phyloP scores from a whole-genome alignment of 2,329 filamentous ascomycete species.

The Colletotrichum tamarilloi region DNA sequence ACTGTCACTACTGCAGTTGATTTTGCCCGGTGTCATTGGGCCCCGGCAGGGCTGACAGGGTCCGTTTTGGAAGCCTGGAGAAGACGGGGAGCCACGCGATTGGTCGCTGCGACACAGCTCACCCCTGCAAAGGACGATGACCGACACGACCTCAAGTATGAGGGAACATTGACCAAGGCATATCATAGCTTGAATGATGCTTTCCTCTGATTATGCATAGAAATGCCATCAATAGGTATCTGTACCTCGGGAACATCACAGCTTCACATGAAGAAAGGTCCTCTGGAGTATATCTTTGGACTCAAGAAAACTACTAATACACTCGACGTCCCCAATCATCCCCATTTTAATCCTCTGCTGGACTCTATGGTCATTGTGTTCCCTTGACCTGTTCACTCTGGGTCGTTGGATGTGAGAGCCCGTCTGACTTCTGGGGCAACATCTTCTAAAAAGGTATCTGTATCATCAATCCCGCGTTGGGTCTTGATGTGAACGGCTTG shows the following conservation, averaged over 20 bases:
- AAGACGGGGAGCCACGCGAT: background rate
- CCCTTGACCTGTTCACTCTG: background rate
- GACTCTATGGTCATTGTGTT: slow-evolving; percentile 19
- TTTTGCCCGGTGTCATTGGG: slow-evolving; percentile 15
- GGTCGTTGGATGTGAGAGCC: slow-evolving; percentile 4
- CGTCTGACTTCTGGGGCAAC: slow-evolving; percentile 3
- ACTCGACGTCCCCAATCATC: background rate
- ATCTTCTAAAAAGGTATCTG: slow-evolving; percentile 5
- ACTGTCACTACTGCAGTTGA: background rate
- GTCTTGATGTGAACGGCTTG: background rate
- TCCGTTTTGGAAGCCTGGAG: slow-evolving; percentile 9
- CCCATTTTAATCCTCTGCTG: slow-evolving; percentile 1
- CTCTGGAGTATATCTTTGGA: slow-evolving; percentile 8
- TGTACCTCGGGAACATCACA: background rate
- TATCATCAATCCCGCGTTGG: background rate
- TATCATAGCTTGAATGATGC: background rate
- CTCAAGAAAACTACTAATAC: slow-evolving; percentile 31
- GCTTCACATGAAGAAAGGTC: background rate
- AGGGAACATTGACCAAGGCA: background rate
- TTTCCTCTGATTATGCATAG: background rate
- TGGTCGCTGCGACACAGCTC: slow-evolving; percentile 2
- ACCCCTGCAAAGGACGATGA: background rate
- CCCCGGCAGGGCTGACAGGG: slow-evolving; percentile 5
- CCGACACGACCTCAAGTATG: background rate
- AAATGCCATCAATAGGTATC: background rate